A percentile compares a stretch with the other conserved stretches of the same genome.
Evolutionary conservation across 2,329 filamentous ascomycete genomes (phyloP).

Genomic region (Penicillium sp.): DNA sequence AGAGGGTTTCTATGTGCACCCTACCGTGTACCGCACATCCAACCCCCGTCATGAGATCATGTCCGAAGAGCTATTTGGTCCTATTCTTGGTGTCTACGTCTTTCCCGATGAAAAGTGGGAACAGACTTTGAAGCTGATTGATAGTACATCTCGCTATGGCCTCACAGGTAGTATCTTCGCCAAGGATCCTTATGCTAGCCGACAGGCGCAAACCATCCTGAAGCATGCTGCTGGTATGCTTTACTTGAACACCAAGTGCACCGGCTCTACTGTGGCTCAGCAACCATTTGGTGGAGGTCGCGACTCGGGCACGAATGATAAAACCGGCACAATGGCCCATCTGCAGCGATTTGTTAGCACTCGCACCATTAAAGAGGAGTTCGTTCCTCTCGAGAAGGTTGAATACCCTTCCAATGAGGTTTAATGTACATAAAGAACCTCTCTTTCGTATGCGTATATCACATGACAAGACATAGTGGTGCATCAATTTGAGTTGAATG

Average conservation of each 20-base stretch:
- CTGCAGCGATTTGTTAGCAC: conserved; percentile 53
- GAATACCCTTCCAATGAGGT: conserved; percentile 26
- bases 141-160: conserved; percentile 20
- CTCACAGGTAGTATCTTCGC: conserved; percentile 23
- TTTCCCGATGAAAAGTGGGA: conserved; percentile 62
- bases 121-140: conserved; percentile 14
- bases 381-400: conserved; percentile 30
- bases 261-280: conserved; percentile 56
- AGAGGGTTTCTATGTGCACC: conserved; percentile 76
- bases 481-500: not conserved
- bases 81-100: conserved; percentile 68
- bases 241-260: conserved; percentile 60
- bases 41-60: conserved; percentile 70
- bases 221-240: conserved; percentile 58
- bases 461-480: not conserved
- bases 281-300: conserved; percentile 56
- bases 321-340: conserved; percentile 53
- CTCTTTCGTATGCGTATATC: not conserved
- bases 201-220: conserved; percentile 51
- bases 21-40: conserved; percentile 71
- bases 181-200: conserved; percentile 48
- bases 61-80: conserved; percentile 74
- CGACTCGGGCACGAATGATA: conserved; percentile 56
- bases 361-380: conserved; percentile 55
- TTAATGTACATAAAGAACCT: not conserved